Base-by-base conservation (phyloP, 1,284 basidiomycete species). In the Cerrena zonata region DNA sequence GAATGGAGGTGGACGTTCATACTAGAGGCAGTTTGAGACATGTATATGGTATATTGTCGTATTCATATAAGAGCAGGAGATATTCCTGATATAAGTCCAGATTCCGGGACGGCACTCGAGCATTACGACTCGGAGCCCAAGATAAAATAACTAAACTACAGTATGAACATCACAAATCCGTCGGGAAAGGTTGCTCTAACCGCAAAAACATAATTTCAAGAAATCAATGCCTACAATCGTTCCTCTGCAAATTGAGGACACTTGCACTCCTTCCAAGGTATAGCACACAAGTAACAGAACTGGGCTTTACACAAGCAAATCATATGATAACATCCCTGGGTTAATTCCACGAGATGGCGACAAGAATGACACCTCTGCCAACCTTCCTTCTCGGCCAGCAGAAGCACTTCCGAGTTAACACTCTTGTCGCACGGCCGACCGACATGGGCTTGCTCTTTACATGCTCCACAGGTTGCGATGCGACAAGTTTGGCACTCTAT, bases 221-320 rank as follows among this genome's bases (percentile, higher is more conserved):
- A 36, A 36, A n/a, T 36, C 18, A 44, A 44, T 10, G 5, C 19
- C 26, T 19, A 13, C 5, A 34, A 42, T 27, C 43, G 46, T 21
- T 49, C 50, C 39, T 52, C 54, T n/a, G 49, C 44, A 47, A 57
- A 59, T 27, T 54, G 51, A 3, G 47, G 48, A 42, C 61, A 61
- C 3, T 4, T 30, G 21, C 25, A 34, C 15, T 11, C 49, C 47
- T 56, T 59, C 61, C 61, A 63, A 22, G 50, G 37, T 38, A 27
- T 49, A 19, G 37, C 60, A 46, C 61, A 63, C 10, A 53, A 21
- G 46, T 63, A 63, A 49, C 61, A 63, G 47, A 61, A 63, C 45
- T 60, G 42, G 39, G 49, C 47, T 25, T 49, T 42, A 42, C 61
- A 63, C 13, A 53, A 42, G 36, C 61, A 63, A 22, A 18, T 48